Base-by-base conservation (phyloP, 2,329 filamentous ascomycete genomes). In the Aspergillus puulaauensis region DNA sequence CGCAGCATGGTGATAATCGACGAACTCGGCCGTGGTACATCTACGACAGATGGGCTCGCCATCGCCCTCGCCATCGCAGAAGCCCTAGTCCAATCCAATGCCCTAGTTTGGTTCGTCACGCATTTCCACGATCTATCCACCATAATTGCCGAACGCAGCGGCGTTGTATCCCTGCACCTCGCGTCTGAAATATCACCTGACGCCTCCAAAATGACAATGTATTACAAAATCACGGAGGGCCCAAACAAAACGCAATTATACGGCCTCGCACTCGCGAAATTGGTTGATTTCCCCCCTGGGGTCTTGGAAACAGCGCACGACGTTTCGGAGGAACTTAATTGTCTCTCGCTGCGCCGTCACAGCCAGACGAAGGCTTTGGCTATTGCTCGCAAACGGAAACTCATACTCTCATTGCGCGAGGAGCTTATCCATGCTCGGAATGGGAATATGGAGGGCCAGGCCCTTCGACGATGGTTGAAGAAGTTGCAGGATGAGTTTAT, bases 51-150 rank as follows among this genome's bases (percentile, higher is more conserved):
- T 69, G 95, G 95, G 0, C 78, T 98, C 1, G 88, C 91, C 0
- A 96, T 99, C 68, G 91, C 95, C 1, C 81, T 97, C 49, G 90
- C 93, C 2, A 92, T 98, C 68, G 89, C 93, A 0, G 95, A 98
- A 77, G 90, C 90, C 0, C 79, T 99, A 3, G 83, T 97, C 4
- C 84, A 92, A 58, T 95, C 86, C 64, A 83, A 86, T 59, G 88
- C 92, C 0, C 81, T 90, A 0, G 86, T 97, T 0, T 97, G 91
- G 87, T 99, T 99, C 74, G 91, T 89, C 2, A 98, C 95, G 0
- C 96, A 99, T 70, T 99, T 97, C 70, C 81, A 85, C 37, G 90
- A 97, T 60, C 80, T 99, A 2, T 88, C 92, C 0, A 83, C 82
- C 3, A 90, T 93, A 37, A 80, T 97, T 59, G 80, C 83, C 1